Evolutionary conservation across 2,329 filamentous ascomycete species (phyloP), one percentile per base, ranked within the genome.

Genomic region (Simplicillium aogashimaense): DNA sequence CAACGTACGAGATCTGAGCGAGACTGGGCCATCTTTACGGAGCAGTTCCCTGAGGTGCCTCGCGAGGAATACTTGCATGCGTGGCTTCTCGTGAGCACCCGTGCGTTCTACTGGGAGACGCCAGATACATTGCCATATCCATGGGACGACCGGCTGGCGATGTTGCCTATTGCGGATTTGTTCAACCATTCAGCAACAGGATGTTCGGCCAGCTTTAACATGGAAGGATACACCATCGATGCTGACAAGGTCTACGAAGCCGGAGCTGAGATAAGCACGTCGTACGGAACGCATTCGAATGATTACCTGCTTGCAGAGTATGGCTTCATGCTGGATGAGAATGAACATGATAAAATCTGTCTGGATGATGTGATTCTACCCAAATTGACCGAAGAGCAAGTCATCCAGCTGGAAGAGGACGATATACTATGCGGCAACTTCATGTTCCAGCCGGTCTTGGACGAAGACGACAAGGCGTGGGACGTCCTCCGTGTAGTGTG

Each of bases 241-340:
- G 67, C 74, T 2, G 64, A 72, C 39, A 58, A 65, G 2, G 54
- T 61, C 1, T 81, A 83, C 47, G 55, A 53, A 2, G 50, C 56
- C 2, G 78, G 77, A 8, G 74, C 83, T 15, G 83, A 88, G 59
- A 62, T 89, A 1, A 75, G 72, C 44, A 76, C 84, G 18, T 77
- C 72, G 20, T 89, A 89, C 50, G 84, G 84, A 3, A 56, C 69
- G 1, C 83, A 88, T 54, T 71, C 71, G 20, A 85, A 86, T 46
- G 83, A 88, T 53, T 83, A 84, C 48, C 60, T 88, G 14, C 68
- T 88, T 1, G 71, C 76, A 0, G 84, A 88, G 58, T 89, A 76
- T 47, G 72, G 72, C 4, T 76, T 76, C 47, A 53, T 69, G 10
- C 49, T 57, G 13, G 69, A 71, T 39, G 50, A 56, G 12, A 76